Evolutionary conservation across 2,329 filamentous ascomycete genomes (phyloP), one percentile per base, ranked within the genome.

Genomic region (Apiospora sp.): DNA sequence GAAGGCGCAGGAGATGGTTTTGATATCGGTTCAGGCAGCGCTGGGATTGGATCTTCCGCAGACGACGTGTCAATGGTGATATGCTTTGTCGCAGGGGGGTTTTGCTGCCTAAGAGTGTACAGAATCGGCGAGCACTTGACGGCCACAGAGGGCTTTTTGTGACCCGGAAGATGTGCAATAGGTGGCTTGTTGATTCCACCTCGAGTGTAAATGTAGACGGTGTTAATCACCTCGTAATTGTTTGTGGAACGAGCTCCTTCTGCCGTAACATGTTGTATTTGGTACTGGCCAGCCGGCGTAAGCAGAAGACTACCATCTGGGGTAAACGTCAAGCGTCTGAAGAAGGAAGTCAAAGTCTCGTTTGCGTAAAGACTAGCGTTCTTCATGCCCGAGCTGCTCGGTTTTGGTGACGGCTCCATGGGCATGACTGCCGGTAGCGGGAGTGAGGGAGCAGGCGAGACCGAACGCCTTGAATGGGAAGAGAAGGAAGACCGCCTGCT

Each of bases 71-170:
- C 96, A 74, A 99, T 94, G 0, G 94, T 98, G 76, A 99, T 97
- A 78, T 97, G 92, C 77, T 93, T 95, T 1, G 95, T 98, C 4
- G 89, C 83, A 13, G 92, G 91, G 0, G 83, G 0, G 87, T 84
- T 78, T 10, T 64, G 58, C 30, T 93, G 90, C 54, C 96, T 91
- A 30, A 97, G 86, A 0, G 92, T 94, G 83, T 98, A 99, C 77
- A 94, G 92, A 34, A 97, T 84, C 0, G 96, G 96, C 19, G 96
- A 99, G 81, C 96, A 99, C 79, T 94, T 94, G 73, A 99, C 94
- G 1, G 95, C 96, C 14, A 99, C 94, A 0, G 96, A 98, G 0
- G 96, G 96, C 82, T 99, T 99, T 86, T 98, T 99, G 83, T 98
- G 96, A 1, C 96, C 96, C 0, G 96, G 96, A 8, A 99, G 88